Percentiles rank a stretch among this genome's conserved stretches.
These are phyloP conservation scores for Coffea humblotiana DNA, from an alignment of 305 asterid species.

Conservation along the genomic window DNA sequence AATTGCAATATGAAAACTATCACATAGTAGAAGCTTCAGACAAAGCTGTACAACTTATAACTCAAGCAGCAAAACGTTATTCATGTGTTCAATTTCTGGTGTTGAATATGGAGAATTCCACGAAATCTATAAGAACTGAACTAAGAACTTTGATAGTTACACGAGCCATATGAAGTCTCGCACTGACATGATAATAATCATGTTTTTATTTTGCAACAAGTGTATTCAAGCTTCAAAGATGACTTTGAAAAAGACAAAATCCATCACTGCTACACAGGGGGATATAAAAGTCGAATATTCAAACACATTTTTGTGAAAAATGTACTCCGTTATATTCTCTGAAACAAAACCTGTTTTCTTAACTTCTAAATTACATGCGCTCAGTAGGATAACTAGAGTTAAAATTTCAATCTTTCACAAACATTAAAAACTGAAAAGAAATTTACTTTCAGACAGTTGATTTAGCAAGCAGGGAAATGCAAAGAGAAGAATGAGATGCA, in stretches of 20 bases:
- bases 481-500: too few relatives aligned
- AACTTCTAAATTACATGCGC: not conserved
- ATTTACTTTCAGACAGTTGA: too few relatives aligned
- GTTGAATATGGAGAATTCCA: not conserved
- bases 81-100: not conserved
- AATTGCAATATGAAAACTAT: not conserved
- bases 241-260: not conserved
- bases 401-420: not conserved
- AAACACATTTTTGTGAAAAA: not conserved
- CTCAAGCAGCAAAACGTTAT: not conserved
- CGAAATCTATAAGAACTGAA: not conserved
- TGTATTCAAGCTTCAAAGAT: not conserved
- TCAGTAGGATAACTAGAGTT: not conserved
- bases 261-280: not conserved
- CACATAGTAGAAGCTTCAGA: not conserved
- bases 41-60: not conserved
- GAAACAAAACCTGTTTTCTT: not conserved
- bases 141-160: not conserved
- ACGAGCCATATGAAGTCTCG: not conserved
- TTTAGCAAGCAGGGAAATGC: too few relatives aligned
- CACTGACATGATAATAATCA: not conserved
- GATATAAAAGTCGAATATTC: too few relatives aligned
- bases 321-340: not conserved
- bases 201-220: not conserved
- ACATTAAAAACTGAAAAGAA: not conserved